Evolutionary conservation across 208 protist species (phyloP), one percentile per base, ranked within the genome.

Genomic region (Crithidia thermophila): DNA sequence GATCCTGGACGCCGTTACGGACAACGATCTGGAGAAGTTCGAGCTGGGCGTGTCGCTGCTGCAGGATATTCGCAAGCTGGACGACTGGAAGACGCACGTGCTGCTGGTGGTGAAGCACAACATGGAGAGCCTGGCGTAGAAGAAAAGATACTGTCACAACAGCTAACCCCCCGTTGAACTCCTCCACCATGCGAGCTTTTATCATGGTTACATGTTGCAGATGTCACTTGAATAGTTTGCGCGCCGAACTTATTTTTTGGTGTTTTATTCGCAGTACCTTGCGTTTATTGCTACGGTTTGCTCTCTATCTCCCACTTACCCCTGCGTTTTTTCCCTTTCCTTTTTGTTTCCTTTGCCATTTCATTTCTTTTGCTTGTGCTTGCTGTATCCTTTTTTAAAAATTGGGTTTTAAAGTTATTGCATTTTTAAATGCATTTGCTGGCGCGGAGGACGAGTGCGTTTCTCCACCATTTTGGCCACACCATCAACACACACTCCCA

Each of bases 61-160:
- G 23, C 62, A 90, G 20, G 84, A 90, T 33, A 74, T 94, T 14
- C 75, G 77, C 25, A 93, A 86, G 76, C 68, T 94, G 31, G 87
- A 94, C 71, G 88, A 93, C 37, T 93, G 84, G 84, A 96, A 93
- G 77, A 93, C 85, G 20, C 82, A 94, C 58, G 79, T 91, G 34
- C 63, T 96, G 50, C 79, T 96, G 14, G 85, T 87, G 25, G 75
- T 93, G 30, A 92, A 91, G 53, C 70, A 91, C 58, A 94, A 96
- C 69, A 88, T 96, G 74, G 84, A 94, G 43, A 87, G 77, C 39
- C 70, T 93, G 42, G 62, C 77, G 56, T 93, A 59, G 84, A 57
- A 39, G 33, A 40, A 55, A 40, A 9, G 4, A 53, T 16, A 20
- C n/a, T n/a, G n/a, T n/a, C n/a, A n/a, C n/a, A n/a, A n/a, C n/a